phyloP scores from a whole-genome alignment of 208 protist genomes.

The Wallacemonas sp. region DNA sequence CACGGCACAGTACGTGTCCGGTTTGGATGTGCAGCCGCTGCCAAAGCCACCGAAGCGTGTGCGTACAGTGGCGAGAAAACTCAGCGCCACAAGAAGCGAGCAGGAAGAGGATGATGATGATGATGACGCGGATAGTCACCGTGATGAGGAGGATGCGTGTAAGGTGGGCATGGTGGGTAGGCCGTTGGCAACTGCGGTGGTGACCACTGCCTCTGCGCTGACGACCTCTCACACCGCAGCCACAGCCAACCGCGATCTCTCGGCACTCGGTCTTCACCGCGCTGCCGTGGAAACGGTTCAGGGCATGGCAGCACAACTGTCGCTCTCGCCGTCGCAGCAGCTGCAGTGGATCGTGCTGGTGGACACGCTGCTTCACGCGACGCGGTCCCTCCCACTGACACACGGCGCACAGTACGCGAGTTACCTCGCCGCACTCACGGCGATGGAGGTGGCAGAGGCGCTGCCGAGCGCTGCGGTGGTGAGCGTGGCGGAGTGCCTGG shows the following conservation, averaged over 20 bases:
- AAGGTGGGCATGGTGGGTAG: no score
- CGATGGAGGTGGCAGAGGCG: slow-evolving; percentile 54
- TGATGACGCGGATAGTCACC: not conserved
- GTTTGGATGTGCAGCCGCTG: no score
- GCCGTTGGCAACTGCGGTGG: no score
- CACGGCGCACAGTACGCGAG: slow-evolving; percentile 24
- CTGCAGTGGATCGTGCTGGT: slow-evolving; percentile 14
- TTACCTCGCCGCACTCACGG: slow-evolving; percentile 47
- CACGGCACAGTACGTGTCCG: no score
- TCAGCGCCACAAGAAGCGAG: no score
- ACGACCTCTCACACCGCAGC: no score
- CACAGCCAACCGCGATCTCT: not conserved
- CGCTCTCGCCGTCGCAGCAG: not conserved
- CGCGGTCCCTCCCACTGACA: slow-evolving; percentile 6
- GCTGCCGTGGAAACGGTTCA: not conserved
- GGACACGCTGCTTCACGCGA: not conserved
- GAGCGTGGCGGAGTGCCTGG: slow-evolving; percentile 44
- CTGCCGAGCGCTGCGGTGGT: slow-evolving; percentile 42
- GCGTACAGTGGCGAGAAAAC: not conserved
- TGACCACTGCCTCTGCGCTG: no score
- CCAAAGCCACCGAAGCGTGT: not conserved
- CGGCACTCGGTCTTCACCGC: not conserved
- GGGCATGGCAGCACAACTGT: not conserved
- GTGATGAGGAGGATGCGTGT: no score
- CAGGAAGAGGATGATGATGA: not conserved